phyloP scores from a whole-genome alignment of 108 stramenopile species.

The Cyclotella atomus region DNA sequence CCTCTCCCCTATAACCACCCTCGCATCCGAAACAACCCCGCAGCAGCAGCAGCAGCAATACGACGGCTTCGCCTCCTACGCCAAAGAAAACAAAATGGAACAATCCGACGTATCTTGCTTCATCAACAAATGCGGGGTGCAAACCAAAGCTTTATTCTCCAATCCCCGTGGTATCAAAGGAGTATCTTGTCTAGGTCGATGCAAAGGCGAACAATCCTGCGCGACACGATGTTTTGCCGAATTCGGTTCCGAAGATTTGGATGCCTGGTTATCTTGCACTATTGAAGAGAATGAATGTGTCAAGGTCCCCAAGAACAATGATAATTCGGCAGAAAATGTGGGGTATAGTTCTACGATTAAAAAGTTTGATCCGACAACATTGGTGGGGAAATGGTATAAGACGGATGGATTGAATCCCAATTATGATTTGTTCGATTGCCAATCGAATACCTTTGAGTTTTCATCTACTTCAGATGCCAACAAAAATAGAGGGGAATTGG shows the following conservation, averaged over 20 bases:
- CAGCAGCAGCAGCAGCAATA: constrained; percentile 40
- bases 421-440: constrained; percentile 96
- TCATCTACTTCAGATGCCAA: constrained; percentile 36
- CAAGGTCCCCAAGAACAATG: constrained; percentile 80
- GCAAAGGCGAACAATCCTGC: constrained; percentile 92
- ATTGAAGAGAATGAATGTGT: constrained; percentile 92
- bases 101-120: constrained; percentile 85
- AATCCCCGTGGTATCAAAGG: constrained; percentile 91
- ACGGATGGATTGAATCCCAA: constrained; percentile 92
- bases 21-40: neutral
- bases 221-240: constrained; percentile 89
- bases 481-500: constrained; percentile 39
- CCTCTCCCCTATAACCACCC: neutral
- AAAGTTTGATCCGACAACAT: constrained; percentile 74
- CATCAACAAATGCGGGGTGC: constrained; percentile 77
- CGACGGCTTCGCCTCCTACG: constrained; percentile 86
- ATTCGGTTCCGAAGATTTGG: constrained; percentile 72
- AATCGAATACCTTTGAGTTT: constrained; percentile 84
- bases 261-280: constrained; percentile 83
- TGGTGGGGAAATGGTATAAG: constrained; percentile 95
- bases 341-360: constrained; percentile 57
- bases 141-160: constrained; percentile 76
- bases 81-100: constrained; percentile 87
- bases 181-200: constrained; percentile 84
- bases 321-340: constrained; percentile 76